Conservation (phyloP, 106 monocot genomes). For the Alisma plantagoaquatica region DNA sequence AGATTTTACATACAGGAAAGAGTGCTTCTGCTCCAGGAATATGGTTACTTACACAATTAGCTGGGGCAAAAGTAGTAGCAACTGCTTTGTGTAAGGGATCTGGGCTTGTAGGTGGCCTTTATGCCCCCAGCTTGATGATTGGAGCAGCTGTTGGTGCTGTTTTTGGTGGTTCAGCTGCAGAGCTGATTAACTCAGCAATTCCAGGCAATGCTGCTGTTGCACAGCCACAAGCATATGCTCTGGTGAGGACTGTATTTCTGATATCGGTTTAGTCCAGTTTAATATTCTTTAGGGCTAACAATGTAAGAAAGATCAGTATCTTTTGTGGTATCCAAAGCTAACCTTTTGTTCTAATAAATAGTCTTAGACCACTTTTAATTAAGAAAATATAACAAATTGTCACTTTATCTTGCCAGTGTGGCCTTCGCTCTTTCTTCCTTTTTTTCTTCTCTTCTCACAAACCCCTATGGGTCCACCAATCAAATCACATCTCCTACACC, state of each 20-base stretch:
- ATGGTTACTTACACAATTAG: conserved; percentile 95
- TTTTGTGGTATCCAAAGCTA: too few species aligned
- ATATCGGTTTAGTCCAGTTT: too few species aligned
- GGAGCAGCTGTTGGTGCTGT: conserved; percentile 99
- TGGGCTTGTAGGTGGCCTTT: conserved; percentile 97
- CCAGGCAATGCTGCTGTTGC: conserved; percentile 97
- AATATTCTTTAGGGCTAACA: too few species aligned
- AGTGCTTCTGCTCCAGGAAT: conserved; percentile 99
- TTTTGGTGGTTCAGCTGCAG: conserved; percentile 96
- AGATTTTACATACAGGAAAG: conserved; percentile 98
- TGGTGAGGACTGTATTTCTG: conserved; percentile 38
- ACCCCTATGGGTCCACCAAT: too few species aligned
- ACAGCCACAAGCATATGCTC: conserved; percentile 98
- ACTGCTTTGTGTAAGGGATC: conserved; percentile 99
- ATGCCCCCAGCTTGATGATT: conserved; percentile 99
- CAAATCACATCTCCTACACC: too few species aligned
- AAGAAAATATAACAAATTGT: too few species aligned
- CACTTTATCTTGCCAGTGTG: too few species aligned
- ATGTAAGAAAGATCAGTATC: too few species aligned
- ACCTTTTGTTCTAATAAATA: too few species aligned
- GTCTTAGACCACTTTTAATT: too few species aligned
- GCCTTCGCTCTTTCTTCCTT: too few species aligned
- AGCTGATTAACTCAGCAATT: conserved; percentile 88
- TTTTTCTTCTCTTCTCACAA: too few species aligned
- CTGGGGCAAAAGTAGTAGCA: conserved; percentile 86